Evolutionary conservation across 225 moss, liverwort and hornwort genomes (phyloP).

Genomic region (Pseudoscleropodium purum): DNA sequence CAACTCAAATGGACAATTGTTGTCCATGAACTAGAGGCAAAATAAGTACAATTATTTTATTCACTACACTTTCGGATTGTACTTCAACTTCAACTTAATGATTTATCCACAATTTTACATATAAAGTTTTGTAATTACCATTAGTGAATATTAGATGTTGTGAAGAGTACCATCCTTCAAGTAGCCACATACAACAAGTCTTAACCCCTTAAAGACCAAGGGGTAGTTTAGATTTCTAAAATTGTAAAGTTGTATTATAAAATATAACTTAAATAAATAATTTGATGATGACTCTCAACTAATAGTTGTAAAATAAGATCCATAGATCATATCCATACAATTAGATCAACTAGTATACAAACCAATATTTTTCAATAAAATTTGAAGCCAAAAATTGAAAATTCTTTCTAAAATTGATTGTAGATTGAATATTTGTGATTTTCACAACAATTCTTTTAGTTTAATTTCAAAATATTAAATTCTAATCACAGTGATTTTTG

Average conservation of each 20-base stretch:
- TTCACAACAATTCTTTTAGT: too few species aligned
- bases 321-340: accelerated
- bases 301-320: neutral
- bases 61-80: neutral
- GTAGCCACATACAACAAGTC: accelerated
- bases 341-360: neutral
- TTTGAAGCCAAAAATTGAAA: neutral
- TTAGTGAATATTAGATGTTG: accelerated
- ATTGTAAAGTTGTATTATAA: neutral
- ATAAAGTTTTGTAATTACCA: neutral
- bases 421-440: neutral
- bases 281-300: neutral
- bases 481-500: neutral
- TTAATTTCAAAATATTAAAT: too few species aligned
- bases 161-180: neutral
- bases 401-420: neutral
- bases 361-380: neutral
- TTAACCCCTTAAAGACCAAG: accelerated
- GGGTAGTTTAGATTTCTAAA: accelerated
- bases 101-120: accelerated
- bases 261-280: neutral
- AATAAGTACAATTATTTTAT: neutral
- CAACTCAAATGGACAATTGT: neutral
- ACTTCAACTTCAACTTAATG: accelerated
- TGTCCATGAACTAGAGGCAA: neutral